Evolutionary conservation across 2,329 filamentous ascomycete genomes (phyloP), one percentile per base, ranked within the genome.

Genomic region (Botrytis paeoniae): DNA sequence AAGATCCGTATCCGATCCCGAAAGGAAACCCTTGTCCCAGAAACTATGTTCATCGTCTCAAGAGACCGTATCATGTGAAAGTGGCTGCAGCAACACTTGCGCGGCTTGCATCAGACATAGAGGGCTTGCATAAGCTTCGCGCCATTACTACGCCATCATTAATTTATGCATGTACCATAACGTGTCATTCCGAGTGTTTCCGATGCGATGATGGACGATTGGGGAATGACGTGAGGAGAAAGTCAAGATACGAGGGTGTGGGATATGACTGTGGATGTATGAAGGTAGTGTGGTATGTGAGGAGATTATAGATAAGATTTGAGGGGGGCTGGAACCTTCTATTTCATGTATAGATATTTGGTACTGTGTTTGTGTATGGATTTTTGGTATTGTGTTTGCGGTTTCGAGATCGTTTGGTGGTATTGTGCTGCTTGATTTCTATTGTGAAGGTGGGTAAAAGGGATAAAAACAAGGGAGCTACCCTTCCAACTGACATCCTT

Each of bases 121-220:
- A 35, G 22, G 45, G 29, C 64, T 37, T 39, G 63, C 63, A 66
- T 35, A 37, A 25, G 32, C 35, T 37, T 6, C 45, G 37, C 64
- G 32, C 32, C 43, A 35, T 48, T 3, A 35, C 57, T 59, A 59
- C 57, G 29, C 57, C 57, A 37, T 29, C 43, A 7, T 48, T 48
- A 48, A 60, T 37, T 4, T 25, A 25, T 35, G 63, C 29, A 48
- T 48, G 10, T 22, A 35, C 20, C 12, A n/a, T 37, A 37, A 32
- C 43, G 64, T 66, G 35, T n/a, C 64, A 66, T 54, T 18, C 64
- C 64, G 64, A 66, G 20, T 10, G 64, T 39, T 10, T 35, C 43
- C 64, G 64, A 66, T 22, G 43, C 64, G 45, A 37, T 14, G 22
- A 35, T 14, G 20, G 59, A 61, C 59, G 59, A 39, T 61, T 61